phyloP scores from a whole-genome alignment of 225 moss, liverwort and hornwort species.

The Bryoerythrophyllum caledonicum region DNA sequence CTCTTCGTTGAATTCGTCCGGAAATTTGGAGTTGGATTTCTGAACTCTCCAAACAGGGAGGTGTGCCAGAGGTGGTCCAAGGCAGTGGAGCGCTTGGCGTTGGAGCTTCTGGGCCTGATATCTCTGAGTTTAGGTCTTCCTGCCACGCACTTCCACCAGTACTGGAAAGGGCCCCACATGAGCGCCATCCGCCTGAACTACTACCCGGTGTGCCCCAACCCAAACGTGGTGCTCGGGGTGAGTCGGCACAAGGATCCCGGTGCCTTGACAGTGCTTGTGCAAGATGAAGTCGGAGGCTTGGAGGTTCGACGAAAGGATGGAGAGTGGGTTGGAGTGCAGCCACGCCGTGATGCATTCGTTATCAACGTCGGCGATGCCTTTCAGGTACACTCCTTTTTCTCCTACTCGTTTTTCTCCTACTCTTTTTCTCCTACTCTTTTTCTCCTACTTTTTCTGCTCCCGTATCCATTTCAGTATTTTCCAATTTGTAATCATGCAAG shows the following conservation, averaged over 20 bases:
- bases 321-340: constrained; percentile 72
- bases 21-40: not conserved
- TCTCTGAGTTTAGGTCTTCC: constrained; percentile 73
- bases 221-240: constrained; percentile 75
- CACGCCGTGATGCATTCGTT: constrained; percentile 71
- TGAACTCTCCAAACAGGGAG: constrained; percentile 40
- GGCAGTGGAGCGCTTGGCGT: constrained; percentile 52
- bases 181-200: constrained; percentile 61
- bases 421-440: not conserved
- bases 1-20: not conserved
- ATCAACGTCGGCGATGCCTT: constrained; percentile 67
- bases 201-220: constrained; percentile 77
- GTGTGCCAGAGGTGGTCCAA: constrained; percentile 62
- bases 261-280: constrained; percentile 81
- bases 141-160: constrained; percentile 50
- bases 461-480: not conserved
- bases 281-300: constrained; percentile 82
- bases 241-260: constrained; percentile 83
- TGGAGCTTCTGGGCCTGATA: constrained; percentile 59
- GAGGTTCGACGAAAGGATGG: constrained; percentile 78
- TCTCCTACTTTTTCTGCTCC: not conserved
- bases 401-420: not conserved
- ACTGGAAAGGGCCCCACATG: constrained; percentile 44
- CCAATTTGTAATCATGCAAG: constrained; percentile 3
- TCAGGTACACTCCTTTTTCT: constrained; percentile 40